Percentiles rank a stretch among this genome's conserved stretches.
Conservation (phyloP, 768 basidiomycete genomes). For the Rhizopogon sp. region DNA sequence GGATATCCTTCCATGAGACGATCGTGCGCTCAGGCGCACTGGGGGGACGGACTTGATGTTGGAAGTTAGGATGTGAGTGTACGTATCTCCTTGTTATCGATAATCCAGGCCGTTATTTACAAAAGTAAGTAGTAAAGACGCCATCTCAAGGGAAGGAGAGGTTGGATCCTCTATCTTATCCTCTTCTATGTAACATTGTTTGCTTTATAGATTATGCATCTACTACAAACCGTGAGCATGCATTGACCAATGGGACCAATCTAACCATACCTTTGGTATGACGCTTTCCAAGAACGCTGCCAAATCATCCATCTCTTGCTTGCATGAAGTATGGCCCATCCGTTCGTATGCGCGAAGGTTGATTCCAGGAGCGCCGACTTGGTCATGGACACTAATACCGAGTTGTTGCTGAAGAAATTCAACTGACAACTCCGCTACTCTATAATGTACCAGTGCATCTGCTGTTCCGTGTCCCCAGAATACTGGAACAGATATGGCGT, state of each 20-base stretch:
- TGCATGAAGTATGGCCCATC: conserved; percentile 8
- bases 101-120: conserved; percentile 64
- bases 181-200: too few relatives aligned
- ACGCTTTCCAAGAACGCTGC: conserved; percentile 12
- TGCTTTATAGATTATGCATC: background rate
- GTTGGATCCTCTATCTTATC: background rate
- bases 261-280: conserved; percentile 5
- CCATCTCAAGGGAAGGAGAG: background rate
- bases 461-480: conserved; percentile 20
- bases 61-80: conserved; percentile 33
- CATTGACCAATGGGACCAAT: background rate
- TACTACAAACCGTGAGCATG: background rate
- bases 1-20: conserved; percentile 64
- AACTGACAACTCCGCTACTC: conserved; percentile 7
- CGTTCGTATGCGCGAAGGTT: background rate
- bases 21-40: conserved; percentile 48
- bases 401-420: conserved; percentile 12
- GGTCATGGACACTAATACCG: conserved; percentile 2
- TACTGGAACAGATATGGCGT: conserved; percentile 6
- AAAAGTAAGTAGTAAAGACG: conserved; percentile 33
- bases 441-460: conserved; percentile 11
- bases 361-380: background rate
- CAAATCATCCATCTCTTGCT: conserved; percentile 15
- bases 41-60: conserved; percentile 85
- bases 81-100: conserved; percentile 7